Conservation (phyloP, 1,284 basidiomycete genomes). For the Boletus subluridellus region DNA sequence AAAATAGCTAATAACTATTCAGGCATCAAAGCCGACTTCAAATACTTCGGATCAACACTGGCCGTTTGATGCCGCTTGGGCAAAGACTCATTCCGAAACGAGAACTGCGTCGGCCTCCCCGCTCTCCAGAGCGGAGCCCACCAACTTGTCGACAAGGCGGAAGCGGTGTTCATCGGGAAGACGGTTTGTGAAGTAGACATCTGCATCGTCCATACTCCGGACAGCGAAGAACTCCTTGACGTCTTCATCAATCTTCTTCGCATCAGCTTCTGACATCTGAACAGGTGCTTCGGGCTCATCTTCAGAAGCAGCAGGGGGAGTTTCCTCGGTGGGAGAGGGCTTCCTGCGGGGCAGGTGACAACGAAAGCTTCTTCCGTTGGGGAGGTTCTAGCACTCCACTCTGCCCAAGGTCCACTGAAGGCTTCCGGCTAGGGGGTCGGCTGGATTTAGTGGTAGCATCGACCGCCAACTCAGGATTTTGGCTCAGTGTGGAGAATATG, state of each 20-base stretch:
- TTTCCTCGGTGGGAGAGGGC: constrained; percentile 40
- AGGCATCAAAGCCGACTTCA: constrained; percentile 57
- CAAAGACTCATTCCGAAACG: constrained; percentile 63
- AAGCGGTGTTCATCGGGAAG: constrained; percentile 62
- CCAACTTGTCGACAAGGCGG: constrained; percentile 71
- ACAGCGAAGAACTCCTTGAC: constrained; percentile 73
- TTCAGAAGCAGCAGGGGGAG: constrained; percentile 49
- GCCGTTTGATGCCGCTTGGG: constrained; percentile 50
- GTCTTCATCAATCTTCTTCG: constrained; percentile 75
- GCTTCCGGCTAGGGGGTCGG: constrained; percentile 48
- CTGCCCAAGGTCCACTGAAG: constrained; percentile 42
- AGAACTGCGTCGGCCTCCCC: constrained; percentile 84
- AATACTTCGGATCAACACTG: constrained; percentile 56
- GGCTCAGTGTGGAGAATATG: constrained; percentile 83
- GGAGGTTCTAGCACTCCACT: constrained; percentile 37
- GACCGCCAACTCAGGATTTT: constrained; percentile 49
- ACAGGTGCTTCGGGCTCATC: constrained; percentile 48
- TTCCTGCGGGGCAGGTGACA: constrained; percentile 49
- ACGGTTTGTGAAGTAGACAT: constrained; percentile 71
- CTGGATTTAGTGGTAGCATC: constrained; percentile 50
- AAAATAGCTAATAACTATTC: too few relatives aligned
- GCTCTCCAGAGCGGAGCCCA: constrained; percentile 69
- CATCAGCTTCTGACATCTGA: constrained; percentile 69
- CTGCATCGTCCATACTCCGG: constrained; percentile 81
- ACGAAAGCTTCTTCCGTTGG: constrained; percentile 68